Evolutionary conservation across 345 rosid genomes (phyloP).

Genomic region (Euphorbia pulcherrima): DNA sequence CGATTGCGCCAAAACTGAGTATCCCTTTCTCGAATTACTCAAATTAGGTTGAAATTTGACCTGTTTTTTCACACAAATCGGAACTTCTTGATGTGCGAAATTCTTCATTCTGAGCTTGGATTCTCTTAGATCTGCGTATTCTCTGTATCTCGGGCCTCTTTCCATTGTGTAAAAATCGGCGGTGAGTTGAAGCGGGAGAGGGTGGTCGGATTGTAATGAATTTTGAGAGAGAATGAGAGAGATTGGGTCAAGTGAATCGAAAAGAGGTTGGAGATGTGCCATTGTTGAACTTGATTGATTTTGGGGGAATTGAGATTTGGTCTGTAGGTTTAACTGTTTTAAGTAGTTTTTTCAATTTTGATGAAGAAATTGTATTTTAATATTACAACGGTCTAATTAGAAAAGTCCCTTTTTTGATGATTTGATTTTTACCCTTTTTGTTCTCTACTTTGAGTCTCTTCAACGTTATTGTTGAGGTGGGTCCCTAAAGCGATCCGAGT

Average conservation of each 20-base stretch:
- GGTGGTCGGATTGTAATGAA: constrained; percentile 31
- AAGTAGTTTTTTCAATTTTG: constrained; percentile 9
- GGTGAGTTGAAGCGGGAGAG: constrained; percentile 46
- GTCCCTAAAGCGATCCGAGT: constrained; percentile 21
- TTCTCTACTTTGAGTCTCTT: background rate
- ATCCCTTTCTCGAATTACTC: constrained; percentile 30
- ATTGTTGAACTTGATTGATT: constrained; percentile 20
- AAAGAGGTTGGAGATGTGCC: constrained; percentile 38
- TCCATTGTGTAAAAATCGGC: constrained; percentile 47
- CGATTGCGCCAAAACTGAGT: constrained; percentile 56
- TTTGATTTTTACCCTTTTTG: background rate
- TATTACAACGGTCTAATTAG: constrained; percentile 49
- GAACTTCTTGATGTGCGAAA: constrained; percentile 27
- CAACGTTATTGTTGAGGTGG: constrained; percentile 40
- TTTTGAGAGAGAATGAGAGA: constrained; percentile 69
- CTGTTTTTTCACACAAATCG: constrained; percentile 49
- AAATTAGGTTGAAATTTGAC: constrained; percentile 48
- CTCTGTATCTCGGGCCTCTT: constrained; percentile 78
- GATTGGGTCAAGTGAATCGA: constrained; percentile 48
- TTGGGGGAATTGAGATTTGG: background rate
- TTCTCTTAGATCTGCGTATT: constrained; percentile 69
- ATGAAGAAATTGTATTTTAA: constrained; percentile 17
- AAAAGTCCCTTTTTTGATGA: background rate
- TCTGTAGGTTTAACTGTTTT: constrained; percentile 13
- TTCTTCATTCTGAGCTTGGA: constrained; percentile 49